These are phyloP conservation scores for Cardamine resedifolia DNA, from an alignment of 345 rosid genomes.

Conservation along the genomic window DNA sequence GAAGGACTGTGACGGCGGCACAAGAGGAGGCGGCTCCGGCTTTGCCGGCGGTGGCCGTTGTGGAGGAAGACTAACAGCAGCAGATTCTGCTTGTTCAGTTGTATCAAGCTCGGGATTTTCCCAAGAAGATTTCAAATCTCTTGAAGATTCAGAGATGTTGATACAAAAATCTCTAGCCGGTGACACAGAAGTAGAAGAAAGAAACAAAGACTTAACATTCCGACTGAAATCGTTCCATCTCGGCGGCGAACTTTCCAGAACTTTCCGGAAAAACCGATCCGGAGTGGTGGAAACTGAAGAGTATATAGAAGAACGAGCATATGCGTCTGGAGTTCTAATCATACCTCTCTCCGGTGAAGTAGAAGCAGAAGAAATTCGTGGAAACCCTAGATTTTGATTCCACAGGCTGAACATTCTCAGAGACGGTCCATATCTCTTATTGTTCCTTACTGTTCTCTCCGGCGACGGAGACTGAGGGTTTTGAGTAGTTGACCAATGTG, in stretches of 20 bases:
- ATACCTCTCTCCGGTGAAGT: constrained; percentile 56
- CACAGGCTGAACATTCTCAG: constrained; percentile 37
- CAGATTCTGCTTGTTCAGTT: constrained; percentile 23
- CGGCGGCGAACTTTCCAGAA: constrained; percentile 33
- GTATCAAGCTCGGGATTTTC: constrained; percentile 31
- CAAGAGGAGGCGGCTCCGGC: constrained; percentile 56
- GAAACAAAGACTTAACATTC: constrained; percentile 40
- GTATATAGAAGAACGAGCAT: constrained; percentile 39
- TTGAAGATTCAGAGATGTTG: constrained; percentile 41
- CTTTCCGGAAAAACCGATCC: constrained; percentile 36
- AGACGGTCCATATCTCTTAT: constrained; percentile 36
- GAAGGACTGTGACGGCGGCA: constrained; percentile 71
- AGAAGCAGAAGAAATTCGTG: constrained; percentile 47
- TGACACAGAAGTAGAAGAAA: constrained; percentile 42
- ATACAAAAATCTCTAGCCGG: constrained; percentile 36
- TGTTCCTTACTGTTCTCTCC: constrained; percentile 29
- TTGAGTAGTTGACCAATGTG: constrained; percentile 26
- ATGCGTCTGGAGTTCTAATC: constrained; percentile 28
- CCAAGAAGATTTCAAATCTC: constrained; percentile 27
- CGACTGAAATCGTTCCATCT: constrained; percentile 36
- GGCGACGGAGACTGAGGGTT: constrained; percentile 39
- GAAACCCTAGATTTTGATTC: constrained; percentile 34
- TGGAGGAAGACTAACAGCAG: constrained; percentile 34
- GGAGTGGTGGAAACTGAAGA: constrained; percentile 47
- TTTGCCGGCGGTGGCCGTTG: constrained; percentile 42